Percentiles rank a stretch among this genome's conserved stretches.
Evolutionary conservation across 2,329 filamentous ascomycete genomes (phyloP).

Genomic region (Cephalotrichum gorgonifer): DNA sequence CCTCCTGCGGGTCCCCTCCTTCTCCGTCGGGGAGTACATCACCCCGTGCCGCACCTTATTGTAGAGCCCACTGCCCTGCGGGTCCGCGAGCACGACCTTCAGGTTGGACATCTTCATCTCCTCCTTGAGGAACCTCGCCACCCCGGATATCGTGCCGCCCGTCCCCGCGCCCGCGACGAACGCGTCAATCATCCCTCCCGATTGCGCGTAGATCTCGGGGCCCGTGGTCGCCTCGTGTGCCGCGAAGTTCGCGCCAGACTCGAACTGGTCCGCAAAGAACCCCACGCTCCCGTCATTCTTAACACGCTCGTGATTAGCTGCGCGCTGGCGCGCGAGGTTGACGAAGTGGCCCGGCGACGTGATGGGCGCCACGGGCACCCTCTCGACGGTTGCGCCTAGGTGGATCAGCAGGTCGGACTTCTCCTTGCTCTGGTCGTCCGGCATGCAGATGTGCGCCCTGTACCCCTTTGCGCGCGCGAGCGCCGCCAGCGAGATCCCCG

Average conservation of each 20-base stretch:
- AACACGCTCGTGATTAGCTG: conserved; percentile 56
- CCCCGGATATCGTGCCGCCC: conserved; percentile 84
- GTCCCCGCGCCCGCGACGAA: conserved; percentile 93
- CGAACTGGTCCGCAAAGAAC: conserved; percentile 95
- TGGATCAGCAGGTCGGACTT: conserved; percentile 84
- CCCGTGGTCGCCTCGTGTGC: conserved; percentile 79
- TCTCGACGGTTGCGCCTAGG: conserved; percentile 85
- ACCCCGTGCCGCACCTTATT: conserved; percentile 89
- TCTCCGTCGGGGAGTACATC: conserved; percentile 86
- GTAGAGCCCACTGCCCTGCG: conserved; percentile 85
- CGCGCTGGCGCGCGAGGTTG: conserved; percentile 73
- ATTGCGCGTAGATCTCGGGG: conserved; percentile 79
- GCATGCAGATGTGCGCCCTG: conserved; percentile 94
- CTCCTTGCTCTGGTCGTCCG: conserved; percentile 77
- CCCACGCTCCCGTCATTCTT: conserved; percentile 55
- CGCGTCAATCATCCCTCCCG: conserved; percentile 63
- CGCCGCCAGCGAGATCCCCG: conserved; percentile 86
- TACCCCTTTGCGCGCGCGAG: conserved; percentile 84
- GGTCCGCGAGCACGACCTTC: conserved; percentile 77
- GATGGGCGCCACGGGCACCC: conserved; percentile 83
- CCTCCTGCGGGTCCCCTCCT: conserved; percentile 78
- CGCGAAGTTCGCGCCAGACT: conserved; percentile 77
- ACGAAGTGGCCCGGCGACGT: conserved; percentile 92
- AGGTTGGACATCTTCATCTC: conserved; percentile 45
- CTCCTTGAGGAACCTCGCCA: conserved; percentile 74